A percentile compares a stretch with the other conserved stretches of the same genome.
phyloP scores from a whole-genome alignment of 1,139 yeast genomes.

The Geotrichum europaeum region DNA sequence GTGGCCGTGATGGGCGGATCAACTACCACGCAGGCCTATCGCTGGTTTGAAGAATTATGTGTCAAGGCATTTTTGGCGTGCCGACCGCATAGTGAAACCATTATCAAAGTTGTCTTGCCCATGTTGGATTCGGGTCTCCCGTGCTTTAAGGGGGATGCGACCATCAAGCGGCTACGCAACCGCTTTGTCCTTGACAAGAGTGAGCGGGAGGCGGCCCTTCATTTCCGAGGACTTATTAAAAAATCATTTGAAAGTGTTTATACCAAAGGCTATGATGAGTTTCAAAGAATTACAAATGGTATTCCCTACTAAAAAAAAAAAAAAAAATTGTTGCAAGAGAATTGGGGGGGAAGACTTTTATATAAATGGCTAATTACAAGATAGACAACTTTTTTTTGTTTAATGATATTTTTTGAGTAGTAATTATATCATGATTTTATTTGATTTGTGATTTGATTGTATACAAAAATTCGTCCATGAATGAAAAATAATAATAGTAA shows the following conservation, averaged over 20 bases:
- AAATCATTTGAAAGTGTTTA: slow-evolving; percentile 82
- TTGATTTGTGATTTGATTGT: not conserved
- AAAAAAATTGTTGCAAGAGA: not conserved
- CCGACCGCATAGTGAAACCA: slow-evolving; percentile 83
- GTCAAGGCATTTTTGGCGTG: slow-evolving; percentile 87
- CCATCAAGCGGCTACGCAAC: slow-evolving; percentile 67
- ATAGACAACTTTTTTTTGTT: not conserved
- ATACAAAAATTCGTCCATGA: not conserved
- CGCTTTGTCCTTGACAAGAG: slow-evolving; percentile 77
- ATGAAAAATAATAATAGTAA: not conserved
- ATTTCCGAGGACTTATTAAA: slow-evolving; percentile 67
- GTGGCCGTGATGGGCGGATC: slow-evolving; percentile 91
- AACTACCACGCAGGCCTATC: slow-evolving; percentile 76
- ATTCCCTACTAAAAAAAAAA: slow-evolving; percentile 61
- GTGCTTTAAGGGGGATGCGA: slow-evolving; percentile 79
- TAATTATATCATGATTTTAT: not conserved
- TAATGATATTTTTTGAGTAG: not conserved
- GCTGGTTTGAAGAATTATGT: slow-evolving; percentile 92
- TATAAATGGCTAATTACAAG: not conserved
- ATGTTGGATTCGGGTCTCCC: slow-evolving; percentile 96
- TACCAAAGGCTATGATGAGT: slow-evolving; percentile 95
- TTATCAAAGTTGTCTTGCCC: slow-evolving; percentile 78
- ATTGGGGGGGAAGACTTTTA: too few relatives aligned
- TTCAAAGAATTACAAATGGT: slow-evolving; percentile 93
- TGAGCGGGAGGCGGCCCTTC: slow-evolving; percentile 79